Evolutionary conservation across 176 grass and related monocot genomes (phyloP).

Genomic region (Cenchrus fungigraminus): DNA sequence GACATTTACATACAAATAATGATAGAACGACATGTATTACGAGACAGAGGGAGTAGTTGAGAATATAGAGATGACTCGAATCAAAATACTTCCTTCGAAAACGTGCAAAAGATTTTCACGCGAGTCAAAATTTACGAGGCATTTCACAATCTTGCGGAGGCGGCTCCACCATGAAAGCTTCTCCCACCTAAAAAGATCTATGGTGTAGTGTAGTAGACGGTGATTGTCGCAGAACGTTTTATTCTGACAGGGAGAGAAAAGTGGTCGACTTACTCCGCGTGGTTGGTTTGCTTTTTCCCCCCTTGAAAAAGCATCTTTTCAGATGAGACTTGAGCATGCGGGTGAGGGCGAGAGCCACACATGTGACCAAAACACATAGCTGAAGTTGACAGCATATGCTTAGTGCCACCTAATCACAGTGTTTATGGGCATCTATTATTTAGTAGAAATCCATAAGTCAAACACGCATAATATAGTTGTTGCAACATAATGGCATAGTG

Average conservation of each 20-base stretch:
- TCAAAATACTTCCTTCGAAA: neutral
- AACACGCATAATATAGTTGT: neutral
- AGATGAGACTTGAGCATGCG: conserved; percentile 6
- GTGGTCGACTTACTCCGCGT: neutral
- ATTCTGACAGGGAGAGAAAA: neutral
- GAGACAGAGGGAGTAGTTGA: too few species aligned
- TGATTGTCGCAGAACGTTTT: neutral
- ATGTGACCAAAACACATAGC: conserved; percentile 10
- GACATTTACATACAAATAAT: too few species aligned
- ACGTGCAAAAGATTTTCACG: neutral
- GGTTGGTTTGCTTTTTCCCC: conserved; percentile 20
- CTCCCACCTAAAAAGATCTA: neutral
- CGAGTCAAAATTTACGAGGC: neutral
- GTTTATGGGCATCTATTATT: neutral
- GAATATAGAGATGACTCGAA: neutral
- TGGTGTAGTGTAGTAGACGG: neutral
- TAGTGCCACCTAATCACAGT: conserved; percentile 14
- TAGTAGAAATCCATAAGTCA: neutral
- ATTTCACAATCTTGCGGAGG: neutral
- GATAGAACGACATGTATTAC: too few species aligned
- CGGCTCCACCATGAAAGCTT: conserved; percentile 2
- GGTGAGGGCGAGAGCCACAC: neutral
- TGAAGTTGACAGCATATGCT: conserved; percentile 13
- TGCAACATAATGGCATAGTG: neutral
- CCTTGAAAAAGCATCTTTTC: neutral